phyloP scores from a whole-genome alignment of 805 yeast genomes.

The Pachysolen tannophilus region DNA sequence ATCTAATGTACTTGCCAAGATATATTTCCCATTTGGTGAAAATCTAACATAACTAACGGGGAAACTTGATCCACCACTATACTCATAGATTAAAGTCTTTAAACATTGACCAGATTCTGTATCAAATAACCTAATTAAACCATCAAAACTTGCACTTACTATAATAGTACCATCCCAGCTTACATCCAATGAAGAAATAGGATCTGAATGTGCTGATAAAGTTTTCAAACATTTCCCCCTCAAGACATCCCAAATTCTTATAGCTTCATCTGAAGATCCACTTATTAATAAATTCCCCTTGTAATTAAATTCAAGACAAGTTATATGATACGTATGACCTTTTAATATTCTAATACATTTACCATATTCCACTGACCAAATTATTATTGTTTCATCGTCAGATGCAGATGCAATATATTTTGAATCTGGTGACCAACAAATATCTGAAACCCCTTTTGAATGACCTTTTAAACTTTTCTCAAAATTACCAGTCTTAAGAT shows the following conservation, averaged over 20 bases:
- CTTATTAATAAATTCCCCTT: slow-evolving; percentile 75
- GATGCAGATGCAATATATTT: slow-evolving; percentile 73
- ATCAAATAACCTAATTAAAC: slow-evolving; percentile 82
- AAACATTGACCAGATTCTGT: slow-evolving; percentile 85
- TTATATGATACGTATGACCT: slow-evolving; percentile 84
- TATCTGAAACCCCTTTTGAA: slow-evolving; percentile 60
- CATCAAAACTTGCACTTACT: slow-evolving; percentile 85
- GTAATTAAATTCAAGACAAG: slow-evolving; percentile 57
- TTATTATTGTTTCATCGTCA: slow-evolving; percentile 72
- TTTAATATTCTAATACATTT: slow-evolving; percentile 42
- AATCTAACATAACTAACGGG: slow-evolving; percentile 72
- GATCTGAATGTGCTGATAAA: slow-evolving; percentile 88
- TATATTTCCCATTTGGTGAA: slow-evolving; percentile 73
- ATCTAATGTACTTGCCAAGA: slow-evolving; percentile 73
- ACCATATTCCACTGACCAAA: slow-evolving; percentile 56
- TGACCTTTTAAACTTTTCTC: slow-evolving; percentile 45
- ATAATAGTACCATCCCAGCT: slow-evolving; percentile 76
- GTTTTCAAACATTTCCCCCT: slow-evolving; percentile 68
- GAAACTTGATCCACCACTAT: slow-evolving; percentile 60
- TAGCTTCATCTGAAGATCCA: slow-evolving; percentile 86
- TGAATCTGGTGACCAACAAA: slow-evolving; percentile 73
- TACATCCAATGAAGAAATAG: slow-evolving; percentile 69
- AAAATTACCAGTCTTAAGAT: slow-evolving; percentile 27
- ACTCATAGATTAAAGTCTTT: slow-evolving; percentile 78
- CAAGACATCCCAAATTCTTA: slow-evolving; percentile 81